Evolutionary conservation across 1,284 basidiomycete species (phyloP).

Genomic region (Papiliotrema laurentii): DNA sequence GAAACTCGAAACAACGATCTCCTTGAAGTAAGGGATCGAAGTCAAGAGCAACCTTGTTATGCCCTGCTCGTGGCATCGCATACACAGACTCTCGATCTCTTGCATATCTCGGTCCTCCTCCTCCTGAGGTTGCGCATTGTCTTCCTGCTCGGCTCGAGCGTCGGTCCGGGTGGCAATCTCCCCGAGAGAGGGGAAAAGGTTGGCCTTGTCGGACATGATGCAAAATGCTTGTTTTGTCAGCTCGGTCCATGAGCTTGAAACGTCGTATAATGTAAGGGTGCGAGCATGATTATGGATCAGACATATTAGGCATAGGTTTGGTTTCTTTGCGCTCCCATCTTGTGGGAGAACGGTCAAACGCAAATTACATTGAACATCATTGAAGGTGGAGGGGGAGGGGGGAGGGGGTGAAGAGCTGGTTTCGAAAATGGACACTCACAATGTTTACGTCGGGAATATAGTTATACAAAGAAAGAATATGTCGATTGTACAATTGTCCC

Average conservation of each 20-base stretch:
- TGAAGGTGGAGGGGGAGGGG: background rate
- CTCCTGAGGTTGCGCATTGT: conserved; percentile 22
- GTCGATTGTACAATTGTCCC: too few relatives aligned
- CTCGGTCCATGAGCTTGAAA: too few relatives aligned
- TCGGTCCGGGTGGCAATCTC: conserved; percentile 43
- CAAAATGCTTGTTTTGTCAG: background rate
- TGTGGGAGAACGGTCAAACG: conserved; percentile 35
- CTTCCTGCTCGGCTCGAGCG: conserved; percentile 22
- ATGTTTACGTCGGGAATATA: too few relatives aligned
- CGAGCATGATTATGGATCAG: conserved; percentile 24
- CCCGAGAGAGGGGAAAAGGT: conserved; percentile 45
- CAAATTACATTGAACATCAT: conserved; percentile 49
- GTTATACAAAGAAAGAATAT: too few relatives aligned
- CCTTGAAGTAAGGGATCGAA: conserved; percentile 91
- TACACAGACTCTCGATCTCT: conserved; percentile 88
- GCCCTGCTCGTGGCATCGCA: conserved; percentile 88
- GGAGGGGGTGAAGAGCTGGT: background rate
- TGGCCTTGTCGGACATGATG: conserved; percentile 18
- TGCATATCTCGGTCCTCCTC: conserved; percentile 60
- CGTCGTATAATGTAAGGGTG: background rate
- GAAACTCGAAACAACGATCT: conserved; percentile 96
- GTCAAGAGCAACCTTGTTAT: conserved; percentile 88
- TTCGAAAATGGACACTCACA: background rate
- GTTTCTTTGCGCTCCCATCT: conserved; percentile 33
- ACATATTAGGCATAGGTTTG: conserved; percentile 42